Conservation (phyloP, 179 eudicot species). For the Beta lomatogona region DNA sequence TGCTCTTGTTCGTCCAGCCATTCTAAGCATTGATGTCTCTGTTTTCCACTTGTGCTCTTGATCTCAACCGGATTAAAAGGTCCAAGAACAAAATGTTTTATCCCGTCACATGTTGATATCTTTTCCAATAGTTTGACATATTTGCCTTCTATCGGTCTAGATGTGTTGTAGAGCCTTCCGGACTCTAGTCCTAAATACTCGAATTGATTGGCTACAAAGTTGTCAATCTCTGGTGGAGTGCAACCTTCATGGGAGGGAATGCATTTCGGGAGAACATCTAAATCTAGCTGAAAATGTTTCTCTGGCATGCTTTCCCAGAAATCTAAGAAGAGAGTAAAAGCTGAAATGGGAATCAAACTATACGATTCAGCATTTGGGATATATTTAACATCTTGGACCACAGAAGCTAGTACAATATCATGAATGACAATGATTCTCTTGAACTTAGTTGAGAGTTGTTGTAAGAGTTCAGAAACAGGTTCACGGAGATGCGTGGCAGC, state of each 20-base stretch:
- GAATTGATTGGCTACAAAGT: conserved; percentile 29
- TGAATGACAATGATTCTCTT: conserved; percentile 49
- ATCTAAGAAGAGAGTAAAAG: conserved; percentile 32
- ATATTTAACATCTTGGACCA: conserved; percentile 46
- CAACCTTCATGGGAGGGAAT: conserved; percentile 45
- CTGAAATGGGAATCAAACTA: conserved; percentile 38
- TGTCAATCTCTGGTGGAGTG: conserved; percentile 32
- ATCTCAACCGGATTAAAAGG: conserved; percentile 30
- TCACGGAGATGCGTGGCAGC: conserved; percentile 40
- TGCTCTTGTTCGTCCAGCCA: conserved; percentile 60
- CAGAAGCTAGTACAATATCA: conserved; percentile 49
- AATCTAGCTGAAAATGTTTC: conserved; percentile 35
- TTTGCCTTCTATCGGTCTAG: conserved; percentile 39
- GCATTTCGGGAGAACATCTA: conserved; percentile 18
- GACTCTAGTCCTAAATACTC: conserved; percentile 21
- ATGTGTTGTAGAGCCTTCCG: conserved; percentile 49
- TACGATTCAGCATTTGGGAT: conserved; percentile 57
- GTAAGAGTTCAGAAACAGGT: conserved; percentile 39
- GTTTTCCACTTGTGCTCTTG: neutral
- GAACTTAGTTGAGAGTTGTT: conserved; percentile 20
- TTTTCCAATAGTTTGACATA: conserved; percentile 40
- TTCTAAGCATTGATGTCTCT: conserved; percentile 38
- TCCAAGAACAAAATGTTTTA: conserved; percentile 44
- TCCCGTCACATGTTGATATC: conserved; percentile 25
- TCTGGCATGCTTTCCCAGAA: conserved; percentile 29